Base-by-base conservation (phyloP, 2,329 filamentous ascomycete genomes). In the Tolypocladium album region DNA sequence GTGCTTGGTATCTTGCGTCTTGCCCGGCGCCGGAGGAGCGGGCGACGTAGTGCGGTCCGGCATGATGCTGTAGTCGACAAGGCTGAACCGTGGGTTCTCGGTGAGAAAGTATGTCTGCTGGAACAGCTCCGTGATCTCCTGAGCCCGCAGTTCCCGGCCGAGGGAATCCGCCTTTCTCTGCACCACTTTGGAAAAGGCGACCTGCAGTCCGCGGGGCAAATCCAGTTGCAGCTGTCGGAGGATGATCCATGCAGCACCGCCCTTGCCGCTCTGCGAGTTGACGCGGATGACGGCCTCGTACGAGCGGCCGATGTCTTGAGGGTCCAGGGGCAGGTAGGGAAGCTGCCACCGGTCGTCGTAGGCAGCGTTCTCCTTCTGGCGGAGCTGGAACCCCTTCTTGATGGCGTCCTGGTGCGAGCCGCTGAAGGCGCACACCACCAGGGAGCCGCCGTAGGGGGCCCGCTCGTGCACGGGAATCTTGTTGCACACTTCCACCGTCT, bases 261-360 rank as follows among this genome's bases (percentile, higher is more conserved):
- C 93, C 78, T 99, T 97, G 65, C 93, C 93, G 67, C 86, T 90
- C 74, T 97, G 93, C 22, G 90, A 96, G 80, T 97, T 99, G 82
- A 97, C 93, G 62, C 93, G 89, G 71, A 97, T 97, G 71, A 97
- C 89, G 61, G 93, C 93, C 76, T 97, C 92, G 82, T 97, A 97
- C n/a, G 88, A 97, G 61, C 93, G 87, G 57, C 93, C 93, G 64
- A 97, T 96, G 70, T 97, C 93, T 69, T 89, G 82, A 6, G 93
- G 93, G 70, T 97, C 93, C 67, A 97, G 83, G 15, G 93, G 93
- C 56, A 97, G 87, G 71, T 97, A 97, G 0, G 93, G 93, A 45
- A 97, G 82, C 67, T 89, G 79, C 93, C 93, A 97, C 47, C 76
- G 78, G 69, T 87, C 84, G 60, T 93, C 85, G 69, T 82, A 78